phyloP scores from a whole-genome alignment of 1,284 basidiomycete genomes.

The Wolfiporia cocos region DNA sequence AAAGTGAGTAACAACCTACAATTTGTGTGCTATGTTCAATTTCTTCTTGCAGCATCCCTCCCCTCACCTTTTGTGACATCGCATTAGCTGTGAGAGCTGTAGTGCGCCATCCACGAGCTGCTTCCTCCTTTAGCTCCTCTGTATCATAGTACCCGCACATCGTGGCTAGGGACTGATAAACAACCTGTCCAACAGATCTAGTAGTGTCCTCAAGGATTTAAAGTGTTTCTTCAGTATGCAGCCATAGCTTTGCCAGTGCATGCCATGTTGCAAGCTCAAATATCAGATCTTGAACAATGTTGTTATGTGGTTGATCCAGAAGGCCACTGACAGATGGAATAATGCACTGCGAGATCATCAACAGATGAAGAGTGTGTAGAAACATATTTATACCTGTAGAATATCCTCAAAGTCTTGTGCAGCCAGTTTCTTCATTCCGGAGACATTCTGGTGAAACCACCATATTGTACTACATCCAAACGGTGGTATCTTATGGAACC shows the following conservation, averaged over 20 bases:
- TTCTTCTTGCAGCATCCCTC: not conserved
- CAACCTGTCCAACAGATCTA: constrained; percentile 9
- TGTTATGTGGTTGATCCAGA: constrained; percentile 16
- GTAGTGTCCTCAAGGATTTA: constrained; percentile 12
- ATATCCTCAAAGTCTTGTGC: constrained; percentile 27
- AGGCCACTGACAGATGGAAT: constrained; percentile 26
- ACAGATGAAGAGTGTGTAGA: not conserved
- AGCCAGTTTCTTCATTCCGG: constrained; percentile 21
- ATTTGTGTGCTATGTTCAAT: constrained; percentile 20
- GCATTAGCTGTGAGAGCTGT: constrained; percentile 2
- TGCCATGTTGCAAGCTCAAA: constrained; percentile 25
- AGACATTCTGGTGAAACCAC: constrained; percentile 19
- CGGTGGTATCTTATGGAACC: constrained; percentile 21
- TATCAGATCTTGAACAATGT: constrained; percentile 18
- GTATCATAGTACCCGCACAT: constrained; percentile 16
- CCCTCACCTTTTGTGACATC: not conserved
- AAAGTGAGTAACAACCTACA: constrained; percentile 12
- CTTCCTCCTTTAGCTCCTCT: constrained; percentile 21
- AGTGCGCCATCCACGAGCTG: constrained; percentile 13
- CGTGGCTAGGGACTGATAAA: constrained; percentile 15
- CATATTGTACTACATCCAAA: constrained; percentile 24
- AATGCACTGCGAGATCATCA: constrained; percentile 16
- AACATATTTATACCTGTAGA: constrained; percentile 16
- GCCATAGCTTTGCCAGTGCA: constrained; percentile 24
- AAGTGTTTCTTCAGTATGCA: constrained; percentile 24